Evolutionary conservation across 2,329 filamentous ascomycete genomes (phyloP), one percentile per base, ranked within the genome.

Genomic region (Sporothrix pallida): DNA sequence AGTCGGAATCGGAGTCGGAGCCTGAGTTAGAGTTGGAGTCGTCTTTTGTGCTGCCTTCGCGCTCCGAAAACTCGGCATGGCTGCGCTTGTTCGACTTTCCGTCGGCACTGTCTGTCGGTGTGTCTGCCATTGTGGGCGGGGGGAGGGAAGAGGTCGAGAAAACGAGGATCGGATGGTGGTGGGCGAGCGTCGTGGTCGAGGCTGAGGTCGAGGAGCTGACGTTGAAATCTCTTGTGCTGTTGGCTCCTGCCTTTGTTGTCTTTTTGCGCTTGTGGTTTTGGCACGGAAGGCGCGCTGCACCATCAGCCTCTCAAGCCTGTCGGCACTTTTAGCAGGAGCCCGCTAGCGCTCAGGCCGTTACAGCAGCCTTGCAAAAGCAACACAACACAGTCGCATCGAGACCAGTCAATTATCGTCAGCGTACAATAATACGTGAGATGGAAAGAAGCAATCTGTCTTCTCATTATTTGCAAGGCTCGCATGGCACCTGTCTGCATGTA

Each of bases 61-160:
- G 81, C 60, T 83, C 84, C 31, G 86, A 83, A 71, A 88, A 85
- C 58, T 88, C 87, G 42, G 86, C 86, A 78, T 89, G 87, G 76
- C 84, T 87, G 75, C 90, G 86, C 81, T 89, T 89, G 73, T 83
- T 84, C 3, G 83, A 82, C 72, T 80, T 83, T 65, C 74, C 75
- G 67, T 82, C 82, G 67, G 73, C 74, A 58, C 81, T 81, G 42
- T 80, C 78, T 46, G 80, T 78, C 52, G 75, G 75, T 37, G 74
- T 63, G 73, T 74, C 73, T 6, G 75, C 73, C 74, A 76, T 76
- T 20, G 13, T 71, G 62, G 54, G 56, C 17, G 68, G 23, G 31
- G 31, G 50, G 65, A 13, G 13, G 46, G 17, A 1, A 17, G 46
- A 52, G 26, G 65, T 20, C 6, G 15, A 37, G 31, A 7, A 5